Percentiles rank a stretch among this genome's conserved stretches.
These are phyloP conservation scores for Naegleria fowleri DNA, from an alignment of 208 protist genomes.

Conservation along the genomic window DNA sequence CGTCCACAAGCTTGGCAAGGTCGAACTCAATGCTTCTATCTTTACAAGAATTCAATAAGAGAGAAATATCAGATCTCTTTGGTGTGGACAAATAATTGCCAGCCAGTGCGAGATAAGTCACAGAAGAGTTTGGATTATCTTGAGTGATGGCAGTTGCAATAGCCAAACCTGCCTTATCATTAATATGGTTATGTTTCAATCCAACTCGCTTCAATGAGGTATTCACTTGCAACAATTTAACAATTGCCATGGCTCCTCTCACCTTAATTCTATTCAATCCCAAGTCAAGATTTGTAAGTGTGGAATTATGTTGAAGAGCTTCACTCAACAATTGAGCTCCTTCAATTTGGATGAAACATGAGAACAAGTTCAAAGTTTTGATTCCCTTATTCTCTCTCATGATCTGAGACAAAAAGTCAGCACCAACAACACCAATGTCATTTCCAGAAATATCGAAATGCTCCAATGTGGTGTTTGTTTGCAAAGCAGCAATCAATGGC, in stretches of 20 bases:
- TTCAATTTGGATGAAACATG: constrained; percentile 21
- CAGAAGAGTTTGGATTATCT: neutral
- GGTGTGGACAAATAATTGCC: neutral
- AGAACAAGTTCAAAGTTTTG: neutral
- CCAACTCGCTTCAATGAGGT: neutral
- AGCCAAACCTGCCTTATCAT: neutral
- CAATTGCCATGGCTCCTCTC: neutral
- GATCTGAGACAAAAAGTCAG: neutral
- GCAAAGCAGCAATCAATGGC: neutral
- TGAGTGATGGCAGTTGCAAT: neutral
- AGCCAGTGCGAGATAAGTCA: neutral
- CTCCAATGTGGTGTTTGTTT: neutral
- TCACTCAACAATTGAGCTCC: neutral
- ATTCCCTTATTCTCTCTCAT: neutral
- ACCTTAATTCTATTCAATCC: neutral
- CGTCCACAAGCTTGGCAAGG: neutral
- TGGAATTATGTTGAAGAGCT: neutral
- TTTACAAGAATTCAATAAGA: neutral
- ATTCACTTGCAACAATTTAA: neutral
- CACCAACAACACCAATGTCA: neutral
- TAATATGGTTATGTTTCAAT: constrained; percentile 1
- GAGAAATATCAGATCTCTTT: neutral
- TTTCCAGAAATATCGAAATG: constrained; percentile 1
- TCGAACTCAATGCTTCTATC: neutral
- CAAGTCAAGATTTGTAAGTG: neutral